Evolutionary conservation across 371 early-diverging fungal species (phyloP).

Genomic region (Chytridium lagenaria): DNA sequence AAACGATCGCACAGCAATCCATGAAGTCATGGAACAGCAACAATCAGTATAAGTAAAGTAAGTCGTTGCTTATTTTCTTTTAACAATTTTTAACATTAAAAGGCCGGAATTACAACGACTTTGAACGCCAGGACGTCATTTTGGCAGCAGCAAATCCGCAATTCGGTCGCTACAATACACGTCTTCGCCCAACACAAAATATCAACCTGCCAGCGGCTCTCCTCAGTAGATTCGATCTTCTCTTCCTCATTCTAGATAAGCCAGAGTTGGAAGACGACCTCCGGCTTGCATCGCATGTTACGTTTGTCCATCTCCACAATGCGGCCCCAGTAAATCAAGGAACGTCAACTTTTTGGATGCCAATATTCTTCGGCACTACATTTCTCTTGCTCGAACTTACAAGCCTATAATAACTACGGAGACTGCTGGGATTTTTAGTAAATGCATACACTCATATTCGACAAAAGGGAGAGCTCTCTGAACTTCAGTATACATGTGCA

Average conservation of each 20-base stretch:
- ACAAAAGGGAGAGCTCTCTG: slow-evolving; percentile 63
- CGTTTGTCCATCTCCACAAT: slow-evolving; percentile 87
- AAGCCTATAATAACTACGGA: slow-evolving; percentile 75
- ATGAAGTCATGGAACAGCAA: slow-evolving; percentile 99
- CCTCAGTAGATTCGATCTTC: slow-evolving; percentile 96
- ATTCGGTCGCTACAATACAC: slow-evolving; percentile 45
- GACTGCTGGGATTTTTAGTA: slow-evolving; percentile 88
- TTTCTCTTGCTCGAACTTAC: slow-evolving; percentile 81
- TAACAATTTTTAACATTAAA: slow-evolving; percentile 51
- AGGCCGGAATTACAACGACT: slow-evolving; percentile 99
- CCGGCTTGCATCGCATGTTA: slow-evolving; percentile 86
- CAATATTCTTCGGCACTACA: slow-evolving; percentile 81
- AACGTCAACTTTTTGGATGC: slow-evolving; percentile 61
- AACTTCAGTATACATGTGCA: slow-evolving; percentile 73
- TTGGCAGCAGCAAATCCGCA: slow-evolving; percentile 99
- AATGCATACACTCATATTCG: slow-evolving; percentile 86
- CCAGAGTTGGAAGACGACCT: slow-evolving; percentile 39
- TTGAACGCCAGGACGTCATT: slow-evolving; percentile 97
- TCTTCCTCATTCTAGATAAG: slow-evolving; percentile 79
- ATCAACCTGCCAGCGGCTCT: slow-evolving; percentile 96
- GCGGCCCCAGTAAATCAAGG: slow-evolving; percentile 64
- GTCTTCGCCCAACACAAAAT: slow-evolving; percentile 68
- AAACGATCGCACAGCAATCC: slow-evolving; percentile 88
- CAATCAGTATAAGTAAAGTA: slow-evolving; percentile 95
- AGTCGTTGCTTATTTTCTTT: slow-evolving; percentile 43